A percentile compares a stretch with the other conserved stretches of the same genome.
phyloP scores from a whole-genome alignment of 2,329 filamentous ascomycete species.

The Phoma sp. region DNA sequence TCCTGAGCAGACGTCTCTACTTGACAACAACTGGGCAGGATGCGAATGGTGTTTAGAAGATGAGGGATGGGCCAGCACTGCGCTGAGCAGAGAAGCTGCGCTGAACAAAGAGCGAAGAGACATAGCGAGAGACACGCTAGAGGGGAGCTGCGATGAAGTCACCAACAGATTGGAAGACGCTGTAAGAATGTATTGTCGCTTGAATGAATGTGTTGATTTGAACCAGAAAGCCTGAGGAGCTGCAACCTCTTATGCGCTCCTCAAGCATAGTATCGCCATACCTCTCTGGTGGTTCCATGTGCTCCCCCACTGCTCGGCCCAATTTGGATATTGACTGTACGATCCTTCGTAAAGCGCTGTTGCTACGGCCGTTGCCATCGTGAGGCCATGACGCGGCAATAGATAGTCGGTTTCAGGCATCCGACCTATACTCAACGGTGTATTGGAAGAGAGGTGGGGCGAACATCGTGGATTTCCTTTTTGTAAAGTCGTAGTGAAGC shows the following conservation, averaged over 20 bases:
- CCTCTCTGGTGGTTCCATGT: neutral
- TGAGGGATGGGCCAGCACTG: constrained; percentile 4
- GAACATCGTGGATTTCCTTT: constrained; percentile 1
- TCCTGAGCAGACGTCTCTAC: constrained; percentile 35
- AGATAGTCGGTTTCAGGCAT: neutral
- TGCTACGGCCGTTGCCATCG: neutral
- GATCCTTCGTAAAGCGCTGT: neutral
- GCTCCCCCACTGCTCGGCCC: neutral
- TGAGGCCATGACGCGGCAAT: constrained; percentile 7
- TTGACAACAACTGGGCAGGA: constrained; percentile 6
- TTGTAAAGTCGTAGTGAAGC: neutral
- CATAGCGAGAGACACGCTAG: neutral
- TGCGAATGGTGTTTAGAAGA: neutral
- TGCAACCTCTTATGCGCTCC: constrained; percentile 4
- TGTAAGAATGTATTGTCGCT: neutral
- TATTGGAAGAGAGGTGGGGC: neutral
- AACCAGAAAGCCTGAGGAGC: neutral
- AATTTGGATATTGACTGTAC: neutral
- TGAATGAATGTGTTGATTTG: constrained; percentile 1
- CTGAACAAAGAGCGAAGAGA: constrained; percentile 1
- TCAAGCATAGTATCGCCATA: neutral
- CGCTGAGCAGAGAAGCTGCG: constrained; percentile 2
- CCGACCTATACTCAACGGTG: neutral
- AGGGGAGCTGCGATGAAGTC: neutral
- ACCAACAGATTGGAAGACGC: neutral